These are phyloP conservation scores for Alternaria viburni DNA, from an alignment of 2,329 filamentous ascomycete species.

Conservation along the genomic window DNA sequence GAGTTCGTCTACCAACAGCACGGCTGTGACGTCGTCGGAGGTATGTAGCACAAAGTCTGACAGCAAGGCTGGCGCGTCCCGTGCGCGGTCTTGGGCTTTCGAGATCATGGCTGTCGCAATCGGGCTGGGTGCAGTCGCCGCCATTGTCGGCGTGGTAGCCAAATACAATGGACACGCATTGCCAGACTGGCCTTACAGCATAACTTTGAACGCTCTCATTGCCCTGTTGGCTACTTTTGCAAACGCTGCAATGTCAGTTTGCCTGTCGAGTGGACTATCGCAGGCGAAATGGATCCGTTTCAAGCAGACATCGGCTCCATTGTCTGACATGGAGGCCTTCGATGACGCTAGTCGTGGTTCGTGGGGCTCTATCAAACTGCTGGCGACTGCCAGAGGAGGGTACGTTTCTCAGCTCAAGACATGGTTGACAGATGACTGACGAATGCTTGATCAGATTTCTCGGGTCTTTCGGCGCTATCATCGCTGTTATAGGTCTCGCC, in stretches of 20 bases:
- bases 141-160: slow-evolving; percentile 16
- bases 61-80: slow-evolving; percentile 5
- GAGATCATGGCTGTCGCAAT: slow-evolving; percentile 16
- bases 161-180: slow-evolving; percentile 18
- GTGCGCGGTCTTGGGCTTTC: slow-evolving; percentile 11
- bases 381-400: slow-evolving; percentile 13
- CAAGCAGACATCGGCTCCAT: slow-evolving; percentile 6
- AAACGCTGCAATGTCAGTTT: slow-evolving; percentile 18
- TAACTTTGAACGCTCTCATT: slow-evolving; percentile 21
- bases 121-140: slow-evolving; percentile 11
- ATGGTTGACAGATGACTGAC: background rate
- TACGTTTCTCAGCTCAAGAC: background rate
- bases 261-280: slow-evolving; percentile 18
- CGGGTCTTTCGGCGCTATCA: slow-evolving; percentile 16
- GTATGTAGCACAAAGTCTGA: slow-evolving; percentile 11
- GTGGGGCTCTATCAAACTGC: slow-evolving; percentile 14
- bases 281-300: slow-evolving; percentile 21
- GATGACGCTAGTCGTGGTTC: slow-evolving; percentile 22
- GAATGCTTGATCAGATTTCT: slow-evolving; percentile 5
- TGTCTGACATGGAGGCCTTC: slow-evolving; percentile 19
- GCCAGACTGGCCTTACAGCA: slow-evolving; percentile 19
- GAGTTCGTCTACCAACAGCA: slow-evolving; percentile 13
- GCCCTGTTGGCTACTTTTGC: slow-evolving; percentile 19
- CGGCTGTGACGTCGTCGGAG: slow-evolving; percentile 8
- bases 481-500: slow-evolving; percentile 15